These are phyloP conservation scores for Vigna hirtella DNA, from an alignment of 306 rosid genomes.

Conservation along the genomic window DNA sequence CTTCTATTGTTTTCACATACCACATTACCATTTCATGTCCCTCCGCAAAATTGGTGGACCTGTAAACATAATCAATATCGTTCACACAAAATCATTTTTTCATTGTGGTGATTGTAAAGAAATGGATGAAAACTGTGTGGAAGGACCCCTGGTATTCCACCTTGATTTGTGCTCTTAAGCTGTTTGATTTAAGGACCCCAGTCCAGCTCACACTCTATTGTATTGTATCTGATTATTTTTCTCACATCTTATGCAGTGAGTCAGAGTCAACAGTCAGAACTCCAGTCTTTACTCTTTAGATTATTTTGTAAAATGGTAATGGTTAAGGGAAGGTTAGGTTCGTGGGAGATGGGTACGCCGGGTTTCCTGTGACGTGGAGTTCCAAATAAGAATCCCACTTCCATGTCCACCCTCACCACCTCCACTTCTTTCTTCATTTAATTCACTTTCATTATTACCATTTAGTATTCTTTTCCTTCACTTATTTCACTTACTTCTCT, in stretches of 20 bases:
- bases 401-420: conserved; percentile 6
- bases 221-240: background rate
- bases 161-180: background rate
- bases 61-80: background rate
- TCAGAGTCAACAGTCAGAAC: conserved; percentile 25
- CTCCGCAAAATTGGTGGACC: conserved; percentile 12
- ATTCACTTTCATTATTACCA: background rate
- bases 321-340: conserved; percentile 38
- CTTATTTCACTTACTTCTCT: background rate
- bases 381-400: conserved; percentile 42
- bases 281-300: background rate
- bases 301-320: background rate
- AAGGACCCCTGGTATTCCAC: background rate
- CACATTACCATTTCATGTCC: background rate
- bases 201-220: conserved; percentile 28
- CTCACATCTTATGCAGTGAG: background rate
- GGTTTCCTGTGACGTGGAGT: conserved; percentile 51
- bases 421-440: conserved; percentile 27
- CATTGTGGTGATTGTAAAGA: no score
- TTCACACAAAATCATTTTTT: background rate
- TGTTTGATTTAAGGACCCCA: conserved; percentile 29
- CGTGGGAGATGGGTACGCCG: conserved; percentile 56
- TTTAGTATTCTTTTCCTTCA: background rate
- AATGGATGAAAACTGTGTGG: no score
- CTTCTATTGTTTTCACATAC: background rate